These are phyloP conservation scores for Aspergillus pseudoglaucus DNA, from an alignment of 2,329 filamentous ascomycete genomes.

Conservation along the genomic window DNA sequence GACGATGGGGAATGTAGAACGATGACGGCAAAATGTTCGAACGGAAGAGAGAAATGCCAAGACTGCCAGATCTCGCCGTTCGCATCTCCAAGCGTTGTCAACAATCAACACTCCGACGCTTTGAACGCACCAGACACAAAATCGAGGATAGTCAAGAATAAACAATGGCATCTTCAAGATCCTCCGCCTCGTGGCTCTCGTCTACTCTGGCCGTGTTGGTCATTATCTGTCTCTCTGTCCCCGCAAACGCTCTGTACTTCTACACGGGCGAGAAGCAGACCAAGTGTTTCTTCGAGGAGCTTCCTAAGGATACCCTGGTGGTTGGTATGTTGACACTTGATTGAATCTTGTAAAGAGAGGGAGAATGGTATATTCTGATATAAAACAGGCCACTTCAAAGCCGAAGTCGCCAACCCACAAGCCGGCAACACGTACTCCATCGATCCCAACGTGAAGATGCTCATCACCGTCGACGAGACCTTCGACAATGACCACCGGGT, in stretches of 20 bases:
- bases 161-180: conserved; percentile 31
- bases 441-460: conserved; percentile 72
- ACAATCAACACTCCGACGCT: conserved; percentile 1
- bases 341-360: not conserved
- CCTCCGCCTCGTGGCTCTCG: conserved; percentile 33
- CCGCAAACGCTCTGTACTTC: conserved; percentile 84
- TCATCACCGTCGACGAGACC: conserved; percentile 88
- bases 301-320: conserved; percentile 94
- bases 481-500: conserved; percentile 98
- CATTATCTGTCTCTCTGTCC: conserved; percentile 53
- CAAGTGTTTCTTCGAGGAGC: conserved; percentile 97
- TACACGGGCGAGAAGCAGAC: conserved; percentile 79
- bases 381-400: conserved; percentile 66
- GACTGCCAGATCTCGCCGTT: conserved; percentile 21
- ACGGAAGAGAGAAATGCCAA: conserved; percentile 10
- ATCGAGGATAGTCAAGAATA: not conserved
- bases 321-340: conserved; percentile 55
- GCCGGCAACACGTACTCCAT: conserved; percentile 57
- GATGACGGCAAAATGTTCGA: no score
- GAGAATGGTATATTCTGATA: not conserved
- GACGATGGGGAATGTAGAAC: not conserved
- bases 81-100: conserved; percentile 4
- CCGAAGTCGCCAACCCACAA: conserved; percentile 74
- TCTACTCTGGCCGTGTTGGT: conserved; percentile 56
- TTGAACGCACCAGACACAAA: not conserved